These are phyloP conservation scores for Colletotrichum lini DNA, from an alignment of 2,329 filamentous ascomycete species.

Conservation along the genomic window DNA sequence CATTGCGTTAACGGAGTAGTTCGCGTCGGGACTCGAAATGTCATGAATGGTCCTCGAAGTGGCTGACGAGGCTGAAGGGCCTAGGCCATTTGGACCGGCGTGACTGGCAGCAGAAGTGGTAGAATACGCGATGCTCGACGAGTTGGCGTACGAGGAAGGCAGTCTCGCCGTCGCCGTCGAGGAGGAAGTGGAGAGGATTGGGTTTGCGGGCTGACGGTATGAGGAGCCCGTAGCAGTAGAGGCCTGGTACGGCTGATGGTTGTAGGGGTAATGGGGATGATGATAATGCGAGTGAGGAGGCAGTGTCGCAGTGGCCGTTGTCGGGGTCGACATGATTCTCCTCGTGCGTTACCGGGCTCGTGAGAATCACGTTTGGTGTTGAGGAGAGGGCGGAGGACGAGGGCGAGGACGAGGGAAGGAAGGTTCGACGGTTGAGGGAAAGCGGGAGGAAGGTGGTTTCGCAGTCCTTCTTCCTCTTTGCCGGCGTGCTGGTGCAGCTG, in stretches of 20 bases:
- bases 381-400: conserved; percentile 6
- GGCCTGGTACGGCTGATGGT: conserved; percentile 63
- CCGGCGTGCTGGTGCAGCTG: conserved; percentile 27
- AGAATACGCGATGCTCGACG: conserved; percentile 49
- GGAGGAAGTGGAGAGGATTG: conserved; percentile 57
- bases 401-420: conserved; percentile 36
- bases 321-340: conserved; percentile 82
- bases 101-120: conserved; percentile 43
- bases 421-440: conserved; percentile 33
- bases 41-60: conserved; percentile 51
- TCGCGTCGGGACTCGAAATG: conserved; percentile 50
- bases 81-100: conserved; percentile 55
- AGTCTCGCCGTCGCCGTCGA: conserved; percentile 54
- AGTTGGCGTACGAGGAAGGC: conserved; percentile 51
- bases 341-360: conserved; percentile 32
- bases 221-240: conserved; percentile 56
- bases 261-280: conserved; percentile 75
- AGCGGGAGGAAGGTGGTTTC: conserved; percentile 39
- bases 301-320: conserved; percentile 52
- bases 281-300: conserved; percentile 70
- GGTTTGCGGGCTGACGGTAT: conserved; percentile 51
- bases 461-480: conserved; percentile 35
- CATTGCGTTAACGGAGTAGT: conserved; percentile 53
- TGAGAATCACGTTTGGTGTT: conserved; percentile 40
- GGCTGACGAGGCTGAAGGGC: conserved; percentile 51